Evolutionary conservation across 495 filamentous ascomycete genomes (phyloP).

Genomic region (Penicillium argentinense): DNA sequence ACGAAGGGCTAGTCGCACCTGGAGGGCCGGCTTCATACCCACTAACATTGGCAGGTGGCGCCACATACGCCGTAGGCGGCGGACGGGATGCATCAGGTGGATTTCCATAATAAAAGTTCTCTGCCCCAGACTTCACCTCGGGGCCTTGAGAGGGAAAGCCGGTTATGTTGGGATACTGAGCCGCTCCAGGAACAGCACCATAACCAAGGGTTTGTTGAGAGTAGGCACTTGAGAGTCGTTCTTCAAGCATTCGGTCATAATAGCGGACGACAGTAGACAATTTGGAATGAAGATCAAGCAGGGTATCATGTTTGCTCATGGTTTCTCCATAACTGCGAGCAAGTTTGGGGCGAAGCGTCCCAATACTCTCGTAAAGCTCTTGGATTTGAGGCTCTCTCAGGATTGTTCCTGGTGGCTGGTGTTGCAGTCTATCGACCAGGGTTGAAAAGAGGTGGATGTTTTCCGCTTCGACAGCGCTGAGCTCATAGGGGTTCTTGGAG

Average conservation of each 20-base stretch:
- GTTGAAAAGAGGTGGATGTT: conserved; percentile 97
- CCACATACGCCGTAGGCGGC: conserved; percentile 44
- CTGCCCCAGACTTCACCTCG: conserved; percentile 55
- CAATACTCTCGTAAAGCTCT: conserved; percentile 96
- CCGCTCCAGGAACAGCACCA: conserved; percentile 45
- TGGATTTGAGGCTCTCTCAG: conserved; percentile 95
- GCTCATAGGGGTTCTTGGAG: conserved; percentile 89
- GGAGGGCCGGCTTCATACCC: conserved; percentile 16
- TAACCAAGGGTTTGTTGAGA: conserved; percentile 67
- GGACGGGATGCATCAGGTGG: conserved; percentile 44
- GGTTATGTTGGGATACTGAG: conserved; percentile 60
- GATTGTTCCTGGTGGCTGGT: conserved; percentile 93
- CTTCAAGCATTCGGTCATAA: conserved; percentile 97
- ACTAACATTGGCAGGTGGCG: conserved; percentile 32
- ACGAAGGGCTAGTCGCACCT: conserved; percentile 28
- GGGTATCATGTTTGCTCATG: conserved; percentile 98
- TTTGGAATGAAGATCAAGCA: conserved; percentile 93
- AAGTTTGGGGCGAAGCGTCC: conserved; percentile 85
- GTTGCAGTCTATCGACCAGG: conserved; percentile 89
- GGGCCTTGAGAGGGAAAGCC: conserved; percentile 54
- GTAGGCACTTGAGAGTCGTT: conserved; percentile 89
- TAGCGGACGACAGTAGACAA: conserved; percentile 97
- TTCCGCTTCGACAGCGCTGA: conserved; percentile 90
- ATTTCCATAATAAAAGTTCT: conserved; percentile 80
- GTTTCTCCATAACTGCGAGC: conserved; percentile 97